These are phyloP conservation scores for Aurantiochytrium sp. DNA, from an alignment of 108 stramenopile genomes.

Conservation along the genomic window DNA sequence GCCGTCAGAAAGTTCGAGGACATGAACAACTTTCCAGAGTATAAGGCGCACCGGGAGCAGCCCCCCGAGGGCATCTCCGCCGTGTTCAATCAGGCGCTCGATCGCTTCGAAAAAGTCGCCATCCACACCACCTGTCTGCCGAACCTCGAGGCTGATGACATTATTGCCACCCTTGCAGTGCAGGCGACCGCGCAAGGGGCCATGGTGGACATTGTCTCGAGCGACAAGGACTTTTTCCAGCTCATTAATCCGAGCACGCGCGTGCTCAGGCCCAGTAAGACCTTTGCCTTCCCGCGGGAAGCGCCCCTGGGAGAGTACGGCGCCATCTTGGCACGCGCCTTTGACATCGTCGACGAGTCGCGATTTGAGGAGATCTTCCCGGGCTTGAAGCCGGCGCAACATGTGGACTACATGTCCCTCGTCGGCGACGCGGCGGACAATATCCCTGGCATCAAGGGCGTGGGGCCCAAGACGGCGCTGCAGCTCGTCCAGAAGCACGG, in stretches of 20 bases:
- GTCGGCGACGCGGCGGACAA: background rate
- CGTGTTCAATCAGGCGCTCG: background rate
- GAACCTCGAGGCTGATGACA: constrained; percentile 3
- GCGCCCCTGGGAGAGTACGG: background rate
- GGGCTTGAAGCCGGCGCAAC: background rate
- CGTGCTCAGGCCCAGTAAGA: background rate
- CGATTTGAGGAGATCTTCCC: background rate
- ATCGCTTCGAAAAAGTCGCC: background rate
- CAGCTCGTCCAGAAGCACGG: background rate
- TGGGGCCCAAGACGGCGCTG: background rate
- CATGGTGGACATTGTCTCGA: background rate
- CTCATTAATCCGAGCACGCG: background rate
- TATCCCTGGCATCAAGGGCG: background rate
- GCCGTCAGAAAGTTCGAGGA: background rate
- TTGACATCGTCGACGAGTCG: background rate
- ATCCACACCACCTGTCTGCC: background rate
- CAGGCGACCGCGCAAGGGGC: background rate
- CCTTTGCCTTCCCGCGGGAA: background rate
- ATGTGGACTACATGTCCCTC: background rate
- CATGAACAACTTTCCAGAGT: background rate
- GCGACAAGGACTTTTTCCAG: constrained; percentile 16
- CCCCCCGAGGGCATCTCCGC: background rate
- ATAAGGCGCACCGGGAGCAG: background rate
- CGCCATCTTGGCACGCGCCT: background rate
- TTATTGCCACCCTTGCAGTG: background rate